Conservation (phyloP, 2,329 filamentous ascomycete genomes). For the Botrytis squamosa region DNA sequence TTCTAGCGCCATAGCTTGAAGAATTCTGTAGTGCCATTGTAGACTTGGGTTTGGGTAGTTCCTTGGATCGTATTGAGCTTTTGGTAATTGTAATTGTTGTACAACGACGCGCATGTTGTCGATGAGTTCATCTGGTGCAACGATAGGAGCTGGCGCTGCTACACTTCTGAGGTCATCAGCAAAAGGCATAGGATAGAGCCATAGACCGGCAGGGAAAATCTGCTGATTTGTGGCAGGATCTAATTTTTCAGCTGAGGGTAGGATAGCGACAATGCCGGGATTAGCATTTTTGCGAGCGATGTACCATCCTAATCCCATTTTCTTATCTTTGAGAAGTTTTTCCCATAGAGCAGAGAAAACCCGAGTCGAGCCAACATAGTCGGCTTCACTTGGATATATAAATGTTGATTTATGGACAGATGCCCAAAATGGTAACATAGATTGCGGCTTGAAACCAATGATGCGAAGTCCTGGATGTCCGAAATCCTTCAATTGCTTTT, state of each 20-base stretch:
- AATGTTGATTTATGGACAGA: conserved; percentile 84
- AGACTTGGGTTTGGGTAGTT: conserved; percentile 90
- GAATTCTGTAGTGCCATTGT: conserved; percentile 95
- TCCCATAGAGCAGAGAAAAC: conserved; percentile 90
- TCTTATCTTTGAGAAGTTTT: conserved; percentile 76
- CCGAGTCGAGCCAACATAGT: conserved; percentile 84
- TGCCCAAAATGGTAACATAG: conserved; percentile 75
- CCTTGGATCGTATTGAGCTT: conserved; percentile 75
- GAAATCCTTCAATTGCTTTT: conserved; percentile 73
- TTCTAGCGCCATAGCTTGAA: conserved; percentile 87
- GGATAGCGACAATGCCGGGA: conserved; percentile 75
- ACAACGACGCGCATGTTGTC: conserved; percentile 81
- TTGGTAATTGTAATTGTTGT: conserved; percentile 75
- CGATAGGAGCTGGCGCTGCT: conserved; percentile 54
- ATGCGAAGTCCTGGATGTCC: conserved; percentile 81
- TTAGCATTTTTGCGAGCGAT: conserved; percentile 77
- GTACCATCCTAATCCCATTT: conserved; percentile 87
- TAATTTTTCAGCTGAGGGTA: conserved; percentile 68
- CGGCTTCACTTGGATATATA: conserved; percentile 89
- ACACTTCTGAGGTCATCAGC: conserved; percentile 81
- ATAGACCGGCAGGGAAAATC: conserved; percentile 77
- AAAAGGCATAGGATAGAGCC: conserved; percentile 84
- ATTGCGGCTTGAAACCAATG: conserved; percentile 87
- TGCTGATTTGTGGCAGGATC: conserved; percentile 66
- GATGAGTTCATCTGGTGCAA: conserved; percentile 68